A percentile compares a stretch with the other conserved stretches of the same genome.
phyloP scores from a whole-genome alignment of 139 green algal species.

The Chlorokybus atmophyticus region DNA sequence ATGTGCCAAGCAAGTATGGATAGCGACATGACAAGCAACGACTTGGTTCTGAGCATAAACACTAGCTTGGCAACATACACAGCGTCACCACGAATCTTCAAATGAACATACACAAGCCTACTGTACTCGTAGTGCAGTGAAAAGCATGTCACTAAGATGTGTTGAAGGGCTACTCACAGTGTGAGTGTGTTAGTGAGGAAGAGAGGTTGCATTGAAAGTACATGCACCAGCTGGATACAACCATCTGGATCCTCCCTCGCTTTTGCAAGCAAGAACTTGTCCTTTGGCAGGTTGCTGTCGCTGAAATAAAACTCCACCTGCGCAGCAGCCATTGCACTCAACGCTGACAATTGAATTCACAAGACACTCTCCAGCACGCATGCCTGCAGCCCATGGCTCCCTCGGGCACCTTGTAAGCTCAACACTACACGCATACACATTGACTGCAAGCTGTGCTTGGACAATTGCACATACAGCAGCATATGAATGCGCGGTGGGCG shows the following conservation, averaged over 20 bases:
- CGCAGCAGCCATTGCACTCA: no score
- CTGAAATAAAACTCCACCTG: conserved; percentile 44
- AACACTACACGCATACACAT: no score
- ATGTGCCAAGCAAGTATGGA: neutral
- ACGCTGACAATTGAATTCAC: no score
- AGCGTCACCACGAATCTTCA: neutral
- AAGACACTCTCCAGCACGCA: no score
- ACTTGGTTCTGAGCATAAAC: neutral
- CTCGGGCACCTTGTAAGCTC: no score
- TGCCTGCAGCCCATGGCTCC: no score
- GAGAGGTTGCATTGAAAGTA: neutral
- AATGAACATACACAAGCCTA: neutral
- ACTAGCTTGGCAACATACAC: neutral
- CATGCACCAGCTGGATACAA: conserved; percentile 10
- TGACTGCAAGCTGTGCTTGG: no score
- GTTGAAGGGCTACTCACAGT: no score
- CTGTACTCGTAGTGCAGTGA: neutral
- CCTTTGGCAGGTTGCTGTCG: conserved; percentile 37
- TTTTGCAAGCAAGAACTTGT: conserved; percentile 33
- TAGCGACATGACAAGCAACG: conserved; percentile 1
- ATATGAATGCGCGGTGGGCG: no score
- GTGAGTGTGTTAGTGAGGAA: neutral
- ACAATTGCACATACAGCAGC: no score
- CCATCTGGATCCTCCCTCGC: conserved; percentile 19
- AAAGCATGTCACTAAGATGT: no score